A percentile compares a stretch with the other conserved stretches of the same genome.
Conservation (phyloP, 805 yeast species). For the Blastobotrys muscicola region DNA sequence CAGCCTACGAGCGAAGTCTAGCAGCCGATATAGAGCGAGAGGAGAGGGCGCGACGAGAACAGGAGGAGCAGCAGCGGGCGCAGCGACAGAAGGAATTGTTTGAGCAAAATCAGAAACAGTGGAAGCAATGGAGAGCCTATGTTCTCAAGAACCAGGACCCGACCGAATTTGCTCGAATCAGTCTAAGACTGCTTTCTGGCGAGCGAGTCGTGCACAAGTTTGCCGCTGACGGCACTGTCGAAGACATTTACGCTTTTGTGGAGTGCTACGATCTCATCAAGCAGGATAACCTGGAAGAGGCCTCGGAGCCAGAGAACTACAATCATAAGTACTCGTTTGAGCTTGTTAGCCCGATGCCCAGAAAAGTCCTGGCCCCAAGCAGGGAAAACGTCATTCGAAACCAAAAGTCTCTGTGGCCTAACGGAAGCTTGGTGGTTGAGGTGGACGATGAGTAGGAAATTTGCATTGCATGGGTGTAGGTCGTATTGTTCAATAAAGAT, state of each 20-base stretch:
- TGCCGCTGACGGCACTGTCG: conserved; percentile 37
- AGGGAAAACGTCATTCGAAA: conserved; percentile 29
- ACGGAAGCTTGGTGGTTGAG: conserved; percentile 47
- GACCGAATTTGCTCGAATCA: conserved; percentile 44
- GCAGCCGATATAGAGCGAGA: conserved; percentile 51
- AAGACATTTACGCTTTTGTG: conserved; percentile 62
- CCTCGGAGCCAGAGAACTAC: conserved; percentile 26
- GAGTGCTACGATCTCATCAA: conserved; percentile 36
- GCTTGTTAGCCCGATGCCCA: conserved; percentile 49
- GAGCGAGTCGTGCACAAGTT: conserved; percentile 46
- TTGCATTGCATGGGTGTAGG: background rate
- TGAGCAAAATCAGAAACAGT: conserved; percentile 21
- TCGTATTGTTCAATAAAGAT: no score
- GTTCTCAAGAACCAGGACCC: conserved; percentile 4
- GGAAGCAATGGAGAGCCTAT: conserved; percentile 42
- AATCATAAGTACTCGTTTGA: conserved; percentile 40
- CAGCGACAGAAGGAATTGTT: conserved; percentile 13
- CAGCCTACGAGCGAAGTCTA: conserved; percentile 64
- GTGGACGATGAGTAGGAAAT: conserved; percentile 1
- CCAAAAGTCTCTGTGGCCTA: conserved; percentile 46
- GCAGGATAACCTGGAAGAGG: conserved; percentile 18
- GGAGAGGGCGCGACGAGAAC: conserved; percentile 19
- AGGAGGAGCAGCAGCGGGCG: conserved; percentile 21
- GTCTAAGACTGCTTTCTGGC: conserved; percentile 59
- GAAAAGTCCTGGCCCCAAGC: conserved; percentile 34